Base-by-base conservation (phyloP, 371 early-diverging fungal species). In the Mortierella sp. region DNA sequence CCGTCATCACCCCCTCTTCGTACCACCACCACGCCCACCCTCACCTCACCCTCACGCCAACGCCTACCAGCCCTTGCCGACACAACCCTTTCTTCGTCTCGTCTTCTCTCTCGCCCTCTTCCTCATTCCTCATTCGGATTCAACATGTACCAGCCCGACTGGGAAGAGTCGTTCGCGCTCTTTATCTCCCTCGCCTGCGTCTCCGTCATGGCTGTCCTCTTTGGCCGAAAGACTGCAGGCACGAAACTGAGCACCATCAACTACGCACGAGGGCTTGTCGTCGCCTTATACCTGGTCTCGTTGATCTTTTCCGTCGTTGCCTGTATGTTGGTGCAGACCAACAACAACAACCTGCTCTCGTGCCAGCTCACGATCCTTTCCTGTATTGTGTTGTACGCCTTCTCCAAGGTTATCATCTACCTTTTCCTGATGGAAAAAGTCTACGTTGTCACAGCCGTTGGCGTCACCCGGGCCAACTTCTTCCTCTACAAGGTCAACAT, bases 401-500 rank as follows among this genome's bases (percentile, higher is more conserved):
- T 74, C 10, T 63, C 83, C 38, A 87, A 86, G 64, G 54, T 82
- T 21, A 50, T 81, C 12, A 76, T 87, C 12, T 87, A 82, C 65
- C 74, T 86, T n/a, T 86, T 86, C 57, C 78, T 84, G 60, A 83
- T 82, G 60, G 88, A 87, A 68, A 87, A 87, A 76, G 88, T 84
- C 18, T 72, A 71, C 23, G 69, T 72, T 28, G 79, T 78, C 56
- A 79, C 72, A 16, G 64, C 72, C 47, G 57, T 69, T n/a, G 72
- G 67, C 6, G 59, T 39, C 30, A 76, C 78, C 19, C 78, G 71
- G 4, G 61, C 58, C 41, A 67, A 71, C 45, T 67, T 54, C 34
- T 58, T 57, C 45, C 43, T 84, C 41, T 87, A 87, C 72, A 63
- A 80, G 47, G 56, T 81, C 63, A 83, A 83, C 50, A 1, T 82